Conservation (phyloP, 352 stramenopile genomes). For the Globisporangium rhizosaccharum region DNA sequence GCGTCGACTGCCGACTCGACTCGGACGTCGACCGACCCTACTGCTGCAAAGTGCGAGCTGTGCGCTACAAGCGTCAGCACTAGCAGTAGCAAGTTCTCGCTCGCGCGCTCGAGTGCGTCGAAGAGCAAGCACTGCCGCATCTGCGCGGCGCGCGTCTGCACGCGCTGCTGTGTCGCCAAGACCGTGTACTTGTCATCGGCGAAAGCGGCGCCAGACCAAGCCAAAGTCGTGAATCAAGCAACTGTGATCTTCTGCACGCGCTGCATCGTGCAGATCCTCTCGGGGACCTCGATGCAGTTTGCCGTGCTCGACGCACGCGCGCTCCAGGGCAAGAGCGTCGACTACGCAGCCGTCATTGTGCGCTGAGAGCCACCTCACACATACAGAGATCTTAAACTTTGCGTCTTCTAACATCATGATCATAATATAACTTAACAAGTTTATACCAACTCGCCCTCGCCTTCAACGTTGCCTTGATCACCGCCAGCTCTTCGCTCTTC, state of each 20-base stretch:
- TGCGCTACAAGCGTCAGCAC: background rate
- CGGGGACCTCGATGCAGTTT: constrained; percentile 11
- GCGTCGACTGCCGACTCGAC: background rate
- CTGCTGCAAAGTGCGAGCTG: background rate
- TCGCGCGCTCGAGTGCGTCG: background rate
- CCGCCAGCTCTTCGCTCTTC: too few species aligned
- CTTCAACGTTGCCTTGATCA: too few species aligned
- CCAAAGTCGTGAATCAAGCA: constrained; percentile 4
- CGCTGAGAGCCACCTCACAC: background rate
- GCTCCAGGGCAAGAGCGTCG: background rate
- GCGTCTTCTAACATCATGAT: background rate
- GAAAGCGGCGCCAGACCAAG: background rate
- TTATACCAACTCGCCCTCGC: background rate
- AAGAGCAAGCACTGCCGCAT: background rate
- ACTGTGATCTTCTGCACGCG: constrained; percentile 23
- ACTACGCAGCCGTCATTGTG: constrained; percentile 11
- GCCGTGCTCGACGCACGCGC: constrained; percentile 10
- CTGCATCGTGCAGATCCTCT: constrained; percentile 19
- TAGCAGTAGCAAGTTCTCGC: background rate
- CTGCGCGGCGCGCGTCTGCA: background rate
- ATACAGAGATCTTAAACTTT: too few species aligned
- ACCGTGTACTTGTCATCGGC: constrained; percentile 7
- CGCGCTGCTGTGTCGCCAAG: constrained; percentile 10
- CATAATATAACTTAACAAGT: background rate
- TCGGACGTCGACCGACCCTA: too few species aligned